Percentiles rank a stretch among this genome's conserved stretches.
Evolutionary conservation across 176 grass and related monocot species (phyloP).

Genomic region (Eragrostis curvula): DNA sequence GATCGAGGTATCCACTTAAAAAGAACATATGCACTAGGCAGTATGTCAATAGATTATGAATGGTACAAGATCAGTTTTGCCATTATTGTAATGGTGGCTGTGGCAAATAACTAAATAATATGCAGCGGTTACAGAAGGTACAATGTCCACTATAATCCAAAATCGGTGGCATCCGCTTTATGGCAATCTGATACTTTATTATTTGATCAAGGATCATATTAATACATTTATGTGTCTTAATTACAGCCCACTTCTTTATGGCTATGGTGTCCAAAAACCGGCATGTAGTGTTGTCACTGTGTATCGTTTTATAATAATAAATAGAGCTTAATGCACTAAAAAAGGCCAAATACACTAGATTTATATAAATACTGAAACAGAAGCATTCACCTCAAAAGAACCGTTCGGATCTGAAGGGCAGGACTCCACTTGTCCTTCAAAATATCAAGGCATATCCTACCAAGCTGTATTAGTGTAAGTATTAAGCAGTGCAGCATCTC

Average conservation of each 20-base stretch:
- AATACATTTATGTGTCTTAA: background rate
- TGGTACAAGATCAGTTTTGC: background rate
- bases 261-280: background rate
- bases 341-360: background rate
- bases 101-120: constrained; percentile 25
- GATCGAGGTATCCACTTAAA: background rate
- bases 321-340: background rate
- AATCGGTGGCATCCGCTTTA: background rate
- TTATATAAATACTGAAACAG: constrained; percentile 9
- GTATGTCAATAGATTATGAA: background rate
- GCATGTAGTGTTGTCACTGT: background rate
- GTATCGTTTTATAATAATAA: background rate
- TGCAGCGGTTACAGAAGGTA: background rate
- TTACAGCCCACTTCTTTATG: background rate
- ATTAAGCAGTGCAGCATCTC: constrained; percentile 11
- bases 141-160: background rate
- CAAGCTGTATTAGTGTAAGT: constrained; percentile 68
- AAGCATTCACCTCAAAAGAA: constrained; percentile 71
- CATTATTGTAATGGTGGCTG: background rate
- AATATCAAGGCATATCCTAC: constrained; percentile 97
- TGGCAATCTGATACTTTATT: background rate
- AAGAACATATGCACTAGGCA: background rate
- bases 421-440: constrained; percentile 95
- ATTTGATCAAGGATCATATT: background rate
- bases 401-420: constrained; percentile 87